A percentile compares a stretch with the other conserved stretches of the same genome.
Conservation (phyloP, 306 rosid species). For the Quercus rubra region DNA sequence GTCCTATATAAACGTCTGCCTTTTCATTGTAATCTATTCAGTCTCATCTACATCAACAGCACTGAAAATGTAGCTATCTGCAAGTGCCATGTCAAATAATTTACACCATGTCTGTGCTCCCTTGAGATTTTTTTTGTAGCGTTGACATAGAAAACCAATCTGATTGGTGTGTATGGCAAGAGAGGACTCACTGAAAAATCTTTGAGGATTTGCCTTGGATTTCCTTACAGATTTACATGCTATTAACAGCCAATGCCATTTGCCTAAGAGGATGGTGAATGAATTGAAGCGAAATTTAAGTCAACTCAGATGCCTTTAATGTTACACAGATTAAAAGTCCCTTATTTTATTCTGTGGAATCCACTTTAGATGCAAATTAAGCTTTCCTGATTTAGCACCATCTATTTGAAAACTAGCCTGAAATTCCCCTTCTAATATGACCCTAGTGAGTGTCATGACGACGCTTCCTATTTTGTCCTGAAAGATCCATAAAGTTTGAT, state of each 20-base stretch:
- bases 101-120: background rate
- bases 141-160: background rate
- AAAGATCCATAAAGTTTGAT: slow-evolving; percentile 1
- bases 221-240: background rate
- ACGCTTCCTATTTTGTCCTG: slow-evolving; percentile 82
- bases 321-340: slow-evolving; percentile 25
- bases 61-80: background rate
- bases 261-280: background rate
- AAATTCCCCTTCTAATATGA: slow-evolving; percentile 66
- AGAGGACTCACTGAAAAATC: background rate
- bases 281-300: background rate
- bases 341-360: slow-evolving; percentile 53
- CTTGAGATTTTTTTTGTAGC: background rate
- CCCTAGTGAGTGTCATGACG: slow-evolving; percentile 76
- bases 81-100: background rate
- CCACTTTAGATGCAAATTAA: slow-evolving; percentile 65
- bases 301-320: background rate
- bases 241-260: background rate
- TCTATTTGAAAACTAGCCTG: slow-evolving; percentile 48
- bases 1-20: no score
- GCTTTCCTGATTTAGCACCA: slow-evolving; percentile 67
- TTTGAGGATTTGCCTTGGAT: background rate
- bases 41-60: background rate
- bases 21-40: no score
- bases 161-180: no score